Conservation (phyloP, 257 asterid species). For the Primulina eburnea region DNA sequence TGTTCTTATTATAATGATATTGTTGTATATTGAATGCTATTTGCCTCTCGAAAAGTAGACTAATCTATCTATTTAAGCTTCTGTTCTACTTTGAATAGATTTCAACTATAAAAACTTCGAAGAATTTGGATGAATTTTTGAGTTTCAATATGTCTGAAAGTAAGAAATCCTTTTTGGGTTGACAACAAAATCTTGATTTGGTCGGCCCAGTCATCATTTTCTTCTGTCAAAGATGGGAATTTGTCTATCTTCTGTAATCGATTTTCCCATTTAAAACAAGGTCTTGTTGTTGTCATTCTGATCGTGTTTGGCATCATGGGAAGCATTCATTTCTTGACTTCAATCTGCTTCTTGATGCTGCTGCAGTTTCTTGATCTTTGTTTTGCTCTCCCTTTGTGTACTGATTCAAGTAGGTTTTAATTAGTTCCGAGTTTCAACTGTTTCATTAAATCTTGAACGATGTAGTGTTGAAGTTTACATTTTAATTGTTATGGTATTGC, state of each 20-base stretch:
- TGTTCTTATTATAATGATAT: too few species aligned
- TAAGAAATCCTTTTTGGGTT: too few species aligned
- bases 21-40: neutral
- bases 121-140: neutral
- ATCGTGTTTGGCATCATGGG: constrained; percentile 35
- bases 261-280: neutral
- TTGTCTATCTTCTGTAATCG: neutral
- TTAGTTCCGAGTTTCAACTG: constrained; percentile 6
- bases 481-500: constrained; percentile 16
- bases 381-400: constrained; percentile 57
- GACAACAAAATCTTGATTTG: too few species aligned
- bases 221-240: neutral
- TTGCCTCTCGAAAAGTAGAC: neutral
- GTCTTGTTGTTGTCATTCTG: neutral
- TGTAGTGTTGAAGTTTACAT: neutral
- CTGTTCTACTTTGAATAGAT: too few species aligned
- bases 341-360: constrained; percentile 35
- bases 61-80: too few species aligned
- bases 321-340: constrained; percentile 31
- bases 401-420: constrained; percentile 57
- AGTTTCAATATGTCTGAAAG: neutral
- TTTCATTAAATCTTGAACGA: constrained; percentile 3
- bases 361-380: constrained; percentile 53
- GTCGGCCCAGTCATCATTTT: neutral
- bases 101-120: neutral